Evolutionary conservation across 169 alveolate species (phyloP).

Genomic region (Plasmodium reichenowi): DNA sequence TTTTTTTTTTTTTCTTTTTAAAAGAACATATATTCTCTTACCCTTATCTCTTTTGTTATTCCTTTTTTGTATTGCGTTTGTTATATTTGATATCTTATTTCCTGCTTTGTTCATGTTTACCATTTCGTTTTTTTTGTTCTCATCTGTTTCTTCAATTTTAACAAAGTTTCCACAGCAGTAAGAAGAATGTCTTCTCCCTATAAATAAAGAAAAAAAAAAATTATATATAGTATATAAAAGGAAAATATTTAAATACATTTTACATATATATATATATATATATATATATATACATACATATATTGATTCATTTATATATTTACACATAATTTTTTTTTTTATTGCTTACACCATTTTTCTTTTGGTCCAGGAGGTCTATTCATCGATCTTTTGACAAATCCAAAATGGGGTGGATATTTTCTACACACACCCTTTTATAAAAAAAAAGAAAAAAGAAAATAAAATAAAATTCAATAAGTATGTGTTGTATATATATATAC

Average conservation of each 20-base stretch:
- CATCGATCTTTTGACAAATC: constrained; percentile 92
- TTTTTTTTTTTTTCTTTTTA: too few species aligned
- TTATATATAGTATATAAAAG: too few species aligned
- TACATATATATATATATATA: too few species aligned
- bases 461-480: not conserved
- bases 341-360: constrained; percentile 92
- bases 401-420: constrained; percentile 92
- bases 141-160: constrained; percentile 82
- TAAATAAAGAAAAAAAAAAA: too few species aligned
- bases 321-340: not conserved
- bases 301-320: not conserved
- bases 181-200: constrained; percentile 85
- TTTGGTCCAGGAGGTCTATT: constrained; percentile 93
- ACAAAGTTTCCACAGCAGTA: constrained; percentile 89
- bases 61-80: constrained; percentile 2
- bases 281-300: not conserved
- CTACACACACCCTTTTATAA: constrained; percentile 92
- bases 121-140: constrained; percentile 16
- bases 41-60: constrained; percentile 54
- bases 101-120: constrained; percentile 24
- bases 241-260: too few species aligned
- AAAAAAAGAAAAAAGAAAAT: not conserved
- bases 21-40: not conserved
- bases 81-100: not conserved
- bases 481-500: not conserved